These are phyloP conservation scores for Aspergillus ruber DNA, from an alignment of 2,329 filamentous ascomycete species.

Conservation along the genomic window DNA sequence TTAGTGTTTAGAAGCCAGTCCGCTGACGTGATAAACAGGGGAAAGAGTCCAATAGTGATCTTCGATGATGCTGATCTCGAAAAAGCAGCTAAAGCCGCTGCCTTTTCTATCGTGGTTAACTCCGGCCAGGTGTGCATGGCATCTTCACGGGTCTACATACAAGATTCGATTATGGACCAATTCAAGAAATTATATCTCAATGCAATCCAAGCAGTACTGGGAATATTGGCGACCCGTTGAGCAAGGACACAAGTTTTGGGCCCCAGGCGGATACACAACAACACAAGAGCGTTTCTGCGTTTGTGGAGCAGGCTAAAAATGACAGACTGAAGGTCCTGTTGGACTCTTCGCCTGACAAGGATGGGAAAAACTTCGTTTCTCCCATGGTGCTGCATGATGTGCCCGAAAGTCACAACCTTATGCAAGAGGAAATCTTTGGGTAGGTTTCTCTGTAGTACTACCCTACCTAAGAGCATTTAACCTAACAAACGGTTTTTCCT, in stretches of 20 bases:
- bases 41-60: conserved; percentile 18
- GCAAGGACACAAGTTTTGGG: not conserved
- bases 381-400: conserved; percentile 76
- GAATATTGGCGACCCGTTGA: not conserved
- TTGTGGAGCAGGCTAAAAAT: not conserved
- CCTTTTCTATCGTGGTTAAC: conserved; percentile 2
- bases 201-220: not conserved
- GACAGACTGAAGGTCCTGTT: not conserved
- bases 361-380: conserved; percentile 62
- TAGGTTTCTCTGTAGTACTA: not conserved
- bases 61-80: conserved; percentile 19
- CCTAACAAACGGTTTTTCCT: not conserved
- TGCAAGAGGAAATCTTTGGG: conserved; percentile 38
- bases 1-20: not conserved
- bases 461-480: not conserved
- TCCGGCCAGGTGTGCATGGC: conserved; percentile 14
- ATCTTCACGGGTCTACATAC: conserved; percentile 12
- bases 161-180: conserved; percentile 5
- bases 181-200: conserved; percentile 4
- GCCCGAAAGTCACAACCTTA: conserved; percentile 29
- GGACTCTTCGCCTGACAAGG: not conserved
- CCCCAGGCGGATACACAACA: not conserved
- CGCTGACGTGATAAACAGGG: conserved; percentile 11
- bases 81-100: conserved; percentile 5
- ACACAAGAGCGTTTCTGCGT: not conserved